Evolutionary conservation across 2,329 filamentous ascomycete species (phyloP).

Genomic region (Cordyceps fumosorosea): DNA sequence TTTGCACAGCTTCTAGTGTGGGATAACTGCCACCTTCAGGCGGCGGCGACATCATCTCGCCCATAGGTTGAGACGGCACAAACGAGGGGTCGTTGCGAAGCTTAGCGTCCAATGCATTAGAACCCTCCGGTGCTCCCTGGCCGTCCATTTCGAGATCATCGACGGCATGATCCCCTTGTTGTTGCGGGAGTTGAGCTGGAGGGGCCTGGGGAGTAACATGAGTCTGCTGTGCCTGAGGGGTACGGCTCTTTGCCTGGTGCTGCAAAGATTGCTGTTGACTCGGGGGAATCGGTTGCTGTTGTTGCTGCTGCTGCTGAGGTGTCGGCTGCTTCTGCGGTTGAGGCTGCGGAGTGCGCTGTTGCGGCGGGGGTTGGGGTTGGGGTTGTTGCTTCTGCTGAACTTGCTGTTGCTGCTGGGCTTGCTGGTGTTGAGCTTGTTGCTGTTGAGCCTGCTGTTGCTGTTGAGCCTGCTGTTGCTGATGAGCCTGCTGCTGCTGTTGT

Average conservation of each 20-base stretch:
- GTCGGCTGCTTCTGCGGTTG: slow-evolving; percentile 21
- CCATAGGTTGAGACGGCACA: slow-evolving; percentile 48
- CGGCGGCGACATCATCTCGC: slow-evolving; percentile 54
- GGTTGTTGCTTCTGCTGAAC: slow-evolving; percentile 24
- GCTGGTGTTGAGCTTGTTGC: slow-evolving; percentile 21
- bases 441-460: slow-evolving; percentile 28
- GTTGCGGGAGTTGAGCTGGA: slow-evolving; percentile 30
- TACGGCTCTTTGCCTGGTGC: slow-evolving; percentile 8
- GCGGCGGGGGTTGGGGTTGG: slow-evolving; percentile 20
- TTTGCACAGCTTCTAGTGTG: slow-evolving; percentile 58
- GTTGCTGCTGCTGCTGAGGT: slow-evolving; percentile 22
- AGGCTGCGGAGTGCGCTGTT: slow-evolving; percentile 13
- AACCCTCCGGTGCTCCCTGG: slow-evolving; percentile 40
- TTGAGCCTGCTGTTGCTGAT: slow-evolving; percentile 22
- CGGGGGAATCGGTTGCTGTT: slow-evolving; percentile 20
- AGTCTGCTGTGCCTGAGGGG: slow-evolving; percentile 6
- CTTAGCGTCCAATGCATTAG: slow-evolving; percentile 40
- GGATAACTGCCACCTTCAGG: slow-evolving; percentile 59
- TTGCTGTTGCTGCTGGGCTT: slow-evolving; percentile 26
- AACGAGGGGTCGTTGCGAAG: slow-evolving; percentile 44
- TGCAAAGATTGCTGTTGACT: slow-evolving; percentile 11
- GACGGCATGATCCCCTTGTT: slow-evolving; percentile 35
- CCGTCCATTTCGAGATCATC: slow-evolving; percentile 50
- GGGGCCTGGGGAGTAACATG: slow-evolving; percentile 22
- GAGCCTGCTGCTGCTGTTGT: slow-evolving; percentile 27